phyloP scores from a whole-genome alignment of 306 rosid species.

The Malus asiatica region DNA sequence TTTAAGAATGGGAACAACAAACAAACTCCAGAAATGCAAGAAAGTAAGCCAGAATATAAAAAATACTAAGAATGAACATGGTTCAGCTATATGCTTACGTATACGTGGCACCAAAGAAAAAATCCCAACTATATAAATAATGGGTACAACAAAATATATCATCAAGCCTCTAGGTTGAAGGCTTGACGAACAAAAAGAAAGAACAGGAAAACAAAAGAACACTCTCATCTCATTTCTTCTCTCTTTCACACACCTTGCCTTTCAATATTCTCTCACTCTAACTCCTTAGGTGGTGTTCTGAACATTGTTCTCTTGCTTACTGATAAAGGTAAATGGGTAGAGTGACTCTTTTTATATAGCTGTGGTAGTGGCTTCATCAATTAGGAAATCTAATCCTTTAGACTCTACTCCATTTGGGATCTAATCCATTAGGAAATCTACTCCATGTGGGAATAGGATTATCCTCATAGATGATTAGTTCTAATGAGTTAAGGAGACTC shows the following conservation, averaged over 20 bases:
- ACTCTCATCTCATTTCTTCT: background rate
- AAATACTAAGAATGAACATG: background rate
- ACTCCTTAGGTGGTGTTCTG: background rate
- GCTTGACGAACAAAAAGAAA: background rate
- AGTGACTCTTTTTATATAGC: background rate
- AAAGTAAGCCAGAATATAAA: background rate
- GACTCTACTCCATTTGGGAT: background rate
- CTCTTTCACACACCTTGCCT: background rate
- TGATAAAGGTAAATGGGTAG: background rate
- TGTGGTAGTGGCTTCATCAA: background rate
- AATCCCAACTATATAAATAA: background rate
- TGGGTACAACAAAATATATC: background rate
- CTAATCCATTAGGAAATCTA: background rate
- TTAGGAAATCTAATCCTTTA: background rate
- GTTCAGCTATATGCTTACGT: background rate
- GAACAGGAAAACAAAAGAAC: background rate
- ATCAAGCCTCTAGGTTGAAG: background rate
- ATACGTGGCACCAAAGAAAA: background rate
- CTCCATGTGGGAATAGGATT: background rate
- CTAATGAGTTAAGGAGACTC: background rate
- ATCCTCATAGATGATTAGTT: background rate
- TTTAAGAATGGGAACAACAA: too few relatives aligned
- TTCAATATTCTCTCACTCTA: background rate
- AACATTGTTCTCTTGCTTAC: background rate
- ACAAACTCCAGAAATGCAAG: background rate